Percentiles rank a stretch among this genome's conserved stretches.
phyloP scores from a whole-genome alignment of 805 yeast species.

The Wickerhamomyces hampshirensis region DNA sequence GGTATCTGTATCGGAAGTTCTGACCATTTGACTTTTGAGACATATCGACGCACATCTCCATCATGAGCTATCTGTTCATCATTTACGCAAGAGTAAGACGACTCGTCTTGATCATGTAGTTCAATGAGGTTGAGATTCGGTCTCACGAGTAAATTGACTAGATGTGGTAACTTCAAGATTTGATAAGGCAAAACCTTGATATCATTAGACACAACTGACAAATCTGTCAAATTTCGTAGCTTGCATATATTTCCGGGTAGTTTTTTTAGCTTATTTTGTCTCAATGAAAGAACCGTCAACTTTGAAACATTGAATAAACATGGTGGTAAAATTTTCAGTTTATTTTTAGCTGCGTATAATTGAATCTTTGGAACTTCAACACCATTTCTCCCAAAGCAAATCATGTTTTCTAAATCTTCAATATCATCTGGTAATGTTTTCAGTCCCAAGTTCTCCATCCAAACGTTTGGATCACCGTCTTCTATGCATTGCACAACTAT shows the following conservation, averaged over 20 bases:
- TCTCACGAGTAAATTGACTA: constrained; percentile 46
- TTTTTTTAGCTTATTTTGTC: constrained; percentile 43
- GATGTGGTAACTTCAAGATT: constrained; percentile 39
- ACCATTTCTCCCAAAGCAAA: constrained; percentile 35
- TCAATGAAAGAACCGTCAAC: constrained; percentile 45
- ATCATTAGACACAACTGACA: constrained; percentile 49
- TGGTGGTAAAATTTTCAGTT: constrained; percentile 42
- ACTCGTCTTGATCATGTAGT: constrained; percentile 15
- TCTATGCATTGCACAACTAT: constrained; percentile 44
- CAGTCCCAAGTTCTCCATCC: constrained; percentile 43
- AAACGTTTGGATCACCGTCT: constrained; percentile 37
- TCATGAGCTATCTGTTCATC: constrained; percentile 13
- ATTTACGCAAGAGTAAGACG: constrained; percentile 20
- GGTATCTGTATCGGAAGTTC: constrained; percentile 7
- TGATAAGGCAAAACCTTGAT: constrained; percentile 49
- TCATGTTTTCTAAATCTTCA: constrained; percentile 50
- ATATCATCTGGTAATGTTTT: constrained; percentile 52
- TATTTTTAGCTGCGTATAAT: constrained; percentile 47
- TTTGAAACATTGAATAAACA: constrained; percentile 45
- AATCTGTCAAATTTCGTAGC: constrained; percentile 38
- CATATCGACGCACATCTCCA: constrained; percentile 20
- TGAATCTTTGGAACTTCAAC: constrained; percentile 36
- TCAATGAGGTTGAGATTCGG: constrained; percentile 42
- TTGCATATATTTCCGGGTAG: constrained; percentile 44
- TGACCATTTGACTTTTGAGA: constrained; percentile 23